Percentiles rank a stretch among this genome's conserved stretches.
Conservation (phyloP, 768 basidiomycete species). For the Tricholomella constricta region DNA sequence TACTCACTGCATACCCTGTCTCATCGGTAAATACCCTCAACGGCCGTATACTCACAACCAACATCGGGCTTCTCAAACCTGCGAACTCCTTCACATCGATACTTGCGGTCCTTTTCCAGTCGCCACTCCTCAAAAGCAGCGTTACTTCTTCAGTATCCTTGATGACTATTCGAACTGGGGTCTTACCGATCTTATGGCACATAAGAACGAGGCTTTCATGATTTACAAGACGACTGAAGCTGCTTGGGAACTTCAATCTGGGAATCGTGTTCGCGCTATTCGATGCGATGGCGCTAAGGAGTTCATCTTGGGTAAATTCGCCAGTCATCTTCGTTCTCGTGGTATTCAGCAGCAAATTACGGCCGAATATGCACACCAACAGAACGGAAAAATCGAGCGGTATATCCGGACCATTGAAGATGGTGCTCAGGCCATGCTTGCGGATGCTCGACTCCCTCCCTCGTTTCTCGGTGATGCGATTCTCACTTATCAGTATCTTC, state of each 20-base stretch:
- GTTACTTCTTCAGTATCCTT: background rate
- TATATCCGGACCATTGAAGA: background rate
- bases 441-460: no score
- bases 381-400: background rate
- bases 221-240: background rate
- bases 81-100: no score
- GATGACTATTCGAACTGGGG: no score
- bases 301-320: background rate
- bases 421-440: background rate
- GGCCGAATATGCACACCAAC: no score
- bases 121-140: background rate
- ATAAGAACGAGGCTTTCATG: no score
- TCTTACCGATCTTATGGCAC: no score
- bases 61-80: background rate
- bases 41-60: background rate
- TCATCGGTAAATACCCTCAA: no score
- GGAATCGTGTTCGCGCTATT: no score
- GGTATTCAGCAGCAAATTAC: no score
- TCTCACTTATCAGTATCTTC: background rate
- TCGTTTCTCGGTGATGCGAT: background rate
- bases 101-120: background rate
- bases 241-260: background rate
- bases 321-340: no score
- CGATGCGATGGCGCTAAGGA: background rate
- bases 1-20: background rate